Base-by-base conservation (phyloP, 441 rosid species). In the Gossypium lobatum region DNA sequence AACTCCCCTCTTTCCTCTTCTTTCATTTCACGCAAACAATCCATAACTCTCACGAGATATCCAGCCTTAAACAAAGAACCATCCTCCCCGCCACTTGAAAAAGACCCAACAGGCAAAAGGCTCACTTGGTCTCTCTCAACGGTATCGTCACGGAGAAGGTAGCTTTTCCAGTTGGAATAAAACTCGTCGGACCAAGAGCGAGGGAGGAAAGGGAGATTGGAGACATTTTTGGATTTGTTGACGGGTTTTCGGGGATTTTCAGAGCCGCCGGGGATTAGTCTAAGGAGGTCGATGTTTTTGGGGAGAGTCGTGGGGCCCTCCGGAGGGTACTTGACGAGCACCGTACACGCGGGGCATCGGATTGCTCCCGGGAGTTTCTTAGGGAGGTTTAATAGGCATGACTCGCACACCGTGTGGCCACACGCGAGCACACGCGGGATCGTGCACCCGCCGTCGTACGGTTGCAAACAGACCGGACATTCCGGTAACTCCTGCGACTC, bases 201-300 rank as follows among this genome's bases (percentile, higher is more conserved):
- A 66, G 89, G 82, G 18, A 84, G 74, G 52, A 84, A 86, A 34
- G 64, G 76, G 75, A 74, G 76, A 11, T 21, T 73, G 37, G 34
- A 54, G 45, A 0, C 37, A 73, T 37, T 73, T 25, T 25, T 62
- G 16, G 64, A 6, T 10, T 28, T 18, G 1, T 70, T 11, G 3
- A 26, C 20, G 74, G 80, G 70, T 17, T 77, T 77, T 14, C 6
- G 17, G 74, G 80, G 67, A 28, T 26, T 52, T 26, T 17, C 60
- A 0, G 78, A 78, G 4, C 78, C 75, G 17, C 77, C 77, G 17
- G 90, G 80, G 74, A 87, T 64, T 1, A 91, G 72, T 57, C 96
- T 85, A 64, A 95, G 94, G 52, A 92, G 95, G 70, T 95, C 98
- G 79, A 95, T 91, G 84, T 95, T 95, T 79, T 89, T 95, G 79